Evolutionary conservation across 2,329 filamentous ascomycete genomes (phyloP).

Genomic region (Cordyceps pruinosa): DNA sequence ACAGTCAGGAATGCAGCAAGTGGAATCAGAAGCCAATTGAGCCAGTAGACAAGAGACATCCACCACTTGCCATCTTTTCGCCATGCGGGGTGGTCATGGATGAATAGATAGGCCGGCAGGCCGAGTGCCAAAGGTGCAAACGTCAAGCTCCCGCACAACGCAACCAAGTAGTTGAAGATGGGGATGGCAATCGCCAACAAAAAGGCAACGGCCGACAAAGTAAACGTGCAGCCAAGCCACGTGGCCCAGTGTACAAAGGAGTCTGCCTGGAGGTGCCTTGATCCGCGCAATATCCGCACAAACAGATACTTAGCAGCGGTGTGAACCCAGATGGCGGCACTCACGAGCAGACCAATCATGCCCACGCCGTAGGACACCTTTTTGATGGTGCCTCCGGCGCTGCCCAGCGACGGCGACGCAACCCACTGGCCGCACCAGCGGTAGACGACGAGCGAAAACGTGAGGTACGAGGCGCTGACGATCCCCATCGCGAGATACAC

Average conservation of each 20-base stretch:
- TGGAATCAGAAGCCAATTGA: conserved; percentile 29
- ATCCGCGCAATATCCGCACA: conserved; percentile 31
- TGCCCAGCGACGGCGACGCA: conserved; percentile 54
- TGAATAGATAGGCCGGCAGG: conserved; percentile 30
- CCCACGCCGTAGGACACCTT: conserved; percentile 56
- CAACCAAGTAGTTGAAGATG: conserved; percentile 28
- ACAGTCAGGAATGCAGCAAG: conserved; percentile 32
- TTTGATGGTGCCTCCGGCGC: conserved; percentile 52
- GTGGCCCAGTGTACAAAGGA: conserved; percentile 28
- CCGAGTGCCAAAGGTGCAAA: conserved; percentile 30
- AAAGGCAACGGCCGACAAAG: conserved; percentile 24
- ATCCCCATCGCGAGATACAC: conserved; percentile 52
- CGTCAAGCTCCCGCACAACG: conserved; percentile 26
- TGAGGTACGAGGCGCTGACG: conserved; percentile 50
- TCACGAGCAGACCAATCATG: conserved; percentile 39
- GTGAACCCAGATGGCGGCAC: conserved; percentile 18
- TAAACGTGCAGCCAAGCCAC: conserved; percentile 29
- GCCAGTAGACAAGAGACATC: conserved; percentile 24
- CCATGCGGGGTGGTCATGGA: conserved; percentile 29
- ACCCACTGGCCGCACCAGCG: conserved; percentile 56
- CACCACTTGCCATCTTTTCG: conserved; percentile 20
- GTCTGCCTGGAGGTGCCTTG: conserved; percentile 30
- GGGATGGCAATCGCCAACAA: conserved; percentile 28
- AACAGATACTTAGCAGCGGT: conserved; percentile 32
- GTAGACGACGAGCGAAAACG: conserved; percentile 55